Evolutionary conservation across 306 rosid species (phyloP).

Genomic region (Rosa multiflora): DNA sequence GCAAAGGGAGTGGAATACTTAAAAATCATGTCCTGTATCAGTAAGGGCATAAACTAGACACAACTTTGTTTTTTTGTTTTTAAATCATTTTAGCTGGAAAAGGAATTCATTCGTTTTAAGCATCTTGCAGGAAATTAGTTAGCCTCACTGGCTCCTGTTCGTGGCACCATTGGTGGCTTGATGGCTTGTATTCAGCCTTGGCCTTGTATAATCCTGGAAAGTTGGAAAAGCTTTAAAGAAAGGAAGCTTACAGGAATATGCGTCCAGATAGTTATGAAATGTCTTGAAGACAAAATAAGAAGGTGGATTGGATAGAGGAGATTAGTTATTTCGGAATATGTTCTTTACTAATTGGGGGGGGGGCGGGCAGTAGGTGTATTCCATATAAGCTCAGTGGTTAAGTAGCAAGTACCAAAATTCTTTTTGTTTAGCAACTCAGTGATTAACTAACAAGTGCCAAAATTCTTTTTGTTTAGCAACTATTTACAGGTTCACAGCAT

Average conservation of each 20-base stretch:
- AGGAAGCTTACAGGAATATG: background rate
- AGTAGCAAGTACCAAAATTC: background rate
- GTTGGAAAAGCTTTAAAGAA: background rate
- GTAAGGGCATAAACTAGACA: background rate
- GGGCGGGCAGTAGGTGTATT: background rate
- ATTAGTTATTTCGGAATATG: background rate
- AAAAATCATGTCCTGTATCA: no score
- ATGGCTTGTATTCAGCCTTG: background rate
- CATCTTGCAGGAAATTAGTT: slow-evolving; percentile 9
- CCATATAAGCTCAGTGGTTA: background rate
- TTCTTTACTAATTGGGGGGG: background rate
- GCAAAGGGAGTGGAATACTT: background rate
- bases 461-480: background rate
- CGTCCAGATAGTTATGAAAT: background rate
- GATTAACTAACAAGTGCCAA: background rate
- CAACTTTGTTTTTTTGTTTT: background rate
- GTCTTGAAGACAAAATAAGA: background rate
- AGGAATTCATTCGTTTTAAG: background rate
- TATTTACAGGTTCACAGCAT: background rate
- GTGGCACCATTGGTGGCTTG: slow-evolving; percentile 3
- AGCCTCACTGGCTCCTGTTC: background rate
- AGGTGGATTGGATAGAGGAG: background rate
- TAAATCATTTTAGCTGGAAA: background rate
- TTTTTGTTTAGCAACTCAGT: background rate
- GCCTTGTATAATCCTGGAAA: background rate